These are phyloP conservation scores for Pseudocercospora fijiensis DNA, from an alignment of 2,329 filamentous ascomycete species.

Conservation along the genomic window DNA sequence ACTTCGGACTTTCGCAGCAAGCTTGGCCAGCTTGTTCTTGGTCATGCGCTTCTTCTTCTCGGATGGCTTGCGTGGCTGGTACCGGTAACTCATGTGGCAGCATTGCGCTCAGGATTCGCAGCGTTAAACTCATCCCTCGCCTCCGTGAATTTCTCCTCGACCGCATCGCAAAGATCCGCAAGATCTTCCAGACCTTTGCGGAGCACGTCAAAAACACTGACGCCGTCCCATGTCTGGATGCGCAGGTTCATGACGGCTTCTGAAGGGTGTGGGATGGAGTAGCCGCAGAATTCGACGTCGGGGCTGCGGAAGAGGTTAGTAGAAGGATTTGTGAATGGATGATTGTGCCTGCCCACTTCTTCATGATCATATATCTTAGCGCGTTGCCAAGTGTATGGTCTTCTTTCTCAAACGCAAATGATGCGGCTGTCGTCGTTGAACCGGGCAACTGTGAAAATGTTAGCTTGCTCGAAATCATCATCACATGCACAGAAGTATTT, in stretches of 20 bases:
- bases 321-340: background rate
- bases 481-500: background rate
- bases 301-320: slow-evolving; percentile 58
- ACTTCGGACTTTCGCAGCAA: slow-evolving; percentile 18
- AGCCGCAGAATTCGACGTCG: slow-evolving; percentile 95
- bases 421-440: slow-evolving; percentile 80
- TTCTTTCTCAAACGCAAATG: slow-evolving; percentile 91
- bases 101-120: slow-evolving; percentile 31
- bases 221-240: slow-evolving; percentile 90
- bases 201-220: slow-evolving; percentile 77
- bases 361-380: slow-evolving; percentile 93
- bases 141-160: slow-evolving; percentile 81
- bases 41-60: slow-evolving; percentile 49
- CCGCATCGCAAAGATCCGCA: slow-evolving; percentile 88
- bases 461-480: background rate
- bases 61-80: slow-evolving; percentile 46
- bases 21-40: slow-evolving; percentile 37
- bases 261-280: slow-evolving; percentile 94
- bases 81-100: slow-evolving; percentile 23
- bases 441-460: slow-evolving; percentile 67
- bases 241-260: slow-evolving; percentile 95
- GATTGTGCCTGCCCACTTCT: slow-evolving; percentile 68
- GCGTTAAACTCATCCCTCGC: slow-evolving; percentile 63
- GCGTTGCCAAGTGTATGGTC: slow-evolving; percentile 96
- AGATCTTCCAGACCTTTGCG: slow-evolving; percentile 88